Evolutionary conservation across 768 basidiomycete genomes (phyloP).

Genomic region (Hypholoma fasciculare): DNA sequence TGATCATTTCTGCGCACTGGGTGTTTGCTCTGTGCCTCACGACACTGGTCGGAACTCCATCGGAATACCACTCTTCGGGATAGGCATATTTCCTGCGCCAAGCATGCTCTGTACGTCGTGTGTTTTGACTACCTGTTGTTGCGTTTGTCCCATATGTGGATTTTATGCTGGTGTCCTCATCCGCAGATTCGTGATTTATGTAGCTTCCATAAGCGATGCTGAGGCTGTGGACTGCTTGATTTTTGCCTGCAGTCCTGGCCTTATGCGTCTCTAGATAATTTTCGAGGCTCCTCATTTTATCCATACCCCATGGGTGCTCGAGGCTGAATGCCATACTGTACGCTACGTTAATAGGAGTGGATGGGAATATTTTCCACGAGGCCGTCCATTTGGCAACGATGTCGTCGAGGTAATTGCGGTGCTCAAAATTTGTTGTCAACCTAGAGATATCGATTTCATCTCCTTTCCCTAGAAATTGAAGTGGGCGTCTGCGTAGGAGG

Average conservation of each 20-base stretch:
- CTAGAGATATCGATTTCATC: too few relatives aligned
- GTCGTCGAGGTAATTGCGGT: neutral
- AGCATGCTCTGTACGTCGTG: neutral
- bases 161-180: neutral
- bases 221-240: neutral
- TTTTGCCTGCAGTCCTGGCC: neutral
- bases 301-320: neutral
- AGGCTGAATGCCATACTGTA: neutral
- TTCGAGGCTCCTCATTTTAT: neutral
- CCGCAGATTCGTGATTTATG: neutral
- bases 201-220: neutral
- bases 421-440: neutral
- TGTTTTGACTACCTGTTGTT: neutral
- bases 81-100: neutral
- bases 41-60: neutral
- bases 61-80: neutral
- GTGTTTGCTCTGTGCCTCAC: neutral
- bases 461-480: too few relatives aligned
- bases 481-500: too few relatives aligned
- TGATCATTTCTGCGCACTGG: neutral
- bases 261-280: neutral
- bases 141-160: neutral
- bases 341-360: neutral
- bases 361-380: neutral
- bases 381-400: neutral